Base-by-base conservation (phyloP, 495 filamentous ascomycete genomes). In the Penicillium waksmanii region DNA sequence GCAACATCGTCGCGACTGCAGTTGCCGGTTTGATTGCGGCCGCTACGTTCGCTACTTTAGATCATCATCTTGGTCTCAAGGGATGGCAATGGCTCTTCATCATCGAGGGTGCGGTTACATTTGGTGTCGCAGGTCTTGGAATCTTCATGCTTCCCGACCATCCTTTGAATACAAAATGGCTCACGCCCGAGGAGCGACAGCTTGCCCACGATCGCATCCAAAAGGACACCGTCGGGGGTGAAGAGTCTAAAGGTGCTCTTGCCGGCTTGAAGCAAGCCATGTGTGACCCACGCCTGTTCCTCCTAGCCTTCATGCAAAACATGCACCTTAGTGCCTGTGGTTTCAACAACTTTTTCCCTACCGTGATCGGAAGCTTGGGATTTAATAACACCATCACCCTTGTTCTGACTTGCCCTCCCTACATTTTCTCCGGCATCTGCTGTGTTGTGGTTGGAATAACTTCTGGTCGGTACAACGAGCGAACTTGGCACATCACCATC, bases 331-430 rank as follows among this genome's bases (percentile, higher is more conserved):
- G 43, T 35, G 67, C 51, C 10, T 48, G 46, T 27, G 46, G 46
- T 13, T 77, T 77, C 64, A 79, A 71, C 51, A 76, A 77, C 58
- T 82, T 85, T 72, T 85, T 84, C 73, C 83, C 83, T 0, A 83
- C 76, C 19, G 80, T 84, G 49, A 75, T 84, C 8, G 66, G 76
- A 52, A 82, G 78, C 0, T 72, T 86, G 1, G 82, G 82, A 2
- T 85, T 79, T 60, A 75, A 72, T 44, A 71, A 57, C 23, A 84
- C 79, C 42, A 66, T 81, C 12, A 84, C 83, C 0, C 71, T 85
- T 12, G 77, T 79, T 19, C 71, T 85, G 34, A 84, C 82, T 1
- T 80, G 66, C 23, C 84, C 84, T 12, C 81, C 83, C 6, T 84
- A 79, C 56, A 51, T 82, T 4, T 73, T 80, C 13, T 64, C 71